These are phyloP conservation scores for Leccinum uliginosum DNA, from an alignment of 768 basidiomycete species.

Conservation along the genomic window DNA sequence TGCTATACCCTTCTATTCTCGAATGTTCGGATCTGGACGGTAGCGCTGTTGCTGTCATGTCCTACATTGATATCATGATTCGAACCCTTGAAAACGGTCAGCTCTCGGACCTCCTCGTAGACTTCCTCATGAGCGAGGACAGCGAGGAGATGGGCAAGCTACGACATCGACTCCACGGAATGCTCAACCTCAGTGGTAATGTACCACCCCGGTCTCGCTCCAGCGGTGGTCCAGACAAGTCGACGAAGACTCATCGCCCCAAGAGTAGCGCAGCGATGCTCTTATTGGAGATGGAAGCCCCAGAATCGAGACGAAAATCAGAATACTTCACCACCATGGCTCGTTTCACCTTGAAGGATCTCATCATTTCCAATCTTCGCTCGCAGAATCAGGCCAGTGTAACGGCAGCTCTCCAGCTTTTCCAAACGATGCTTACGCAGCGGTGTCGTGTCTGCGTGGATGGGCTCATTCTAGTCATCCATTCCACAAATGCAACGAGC, in stretches of 20 bases:
- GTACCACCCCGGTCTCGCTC: slow-evolving; percentile 33
- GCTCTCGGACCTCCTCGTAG: slow-evolving; percentile 66
- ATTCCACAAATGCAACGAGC: slow-evolving; percentile 67
- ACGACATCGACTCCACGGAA: slow-evolving; percentile 37
- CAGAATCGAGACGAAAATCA: slow-evolving; percentile 62
- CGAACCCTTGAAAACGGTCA: slow-evolving; percentile 65
- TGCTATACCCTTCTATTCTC: slow-evolving; percentile 87
- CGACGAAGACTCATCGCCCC: slow-evolving; percentile 49
- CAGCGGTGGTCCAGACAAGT: slow-evolving; percentile 31
- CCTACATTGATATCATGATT: slow-evolving; percentile 88
- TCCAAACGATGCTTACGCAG: slow-evolving; percentile 67
- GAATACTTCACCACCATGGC: slow-evolving; percentile 86
- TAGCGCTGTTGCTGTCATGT: slow-evolving; percentile 95
- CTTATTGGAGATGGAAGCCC: slow-evolving; percentile 82
- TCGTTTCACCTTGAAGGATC: slow-evolving; percentile 88
- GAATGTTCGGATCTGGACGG: slow-evolving; percentile 92
- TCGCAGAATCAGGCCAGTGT: slow-evolving; percentile 62
- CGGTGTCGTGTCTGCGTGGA: slow-evolving; percentile 65
- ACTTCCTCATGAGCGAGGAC: slow-evolving; percentile 82
- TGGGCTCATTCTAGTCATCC: slow-evolving; percentile 65
- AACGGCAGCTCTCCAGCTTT: slow-evolving; percentile 75
- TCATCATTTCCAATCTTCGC: slow-evolving; percentile 73
- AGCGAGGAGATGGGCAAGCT: slow-evolving; percentile 59
- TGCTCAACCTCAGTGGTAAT: slow-evolving; percentile 38
- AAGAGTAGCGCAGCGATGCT: slow-evolving; percentile 91